Base-by-base conservation (phyloP, 106 monocot genomes). In the Acorus calamus region DNA sequence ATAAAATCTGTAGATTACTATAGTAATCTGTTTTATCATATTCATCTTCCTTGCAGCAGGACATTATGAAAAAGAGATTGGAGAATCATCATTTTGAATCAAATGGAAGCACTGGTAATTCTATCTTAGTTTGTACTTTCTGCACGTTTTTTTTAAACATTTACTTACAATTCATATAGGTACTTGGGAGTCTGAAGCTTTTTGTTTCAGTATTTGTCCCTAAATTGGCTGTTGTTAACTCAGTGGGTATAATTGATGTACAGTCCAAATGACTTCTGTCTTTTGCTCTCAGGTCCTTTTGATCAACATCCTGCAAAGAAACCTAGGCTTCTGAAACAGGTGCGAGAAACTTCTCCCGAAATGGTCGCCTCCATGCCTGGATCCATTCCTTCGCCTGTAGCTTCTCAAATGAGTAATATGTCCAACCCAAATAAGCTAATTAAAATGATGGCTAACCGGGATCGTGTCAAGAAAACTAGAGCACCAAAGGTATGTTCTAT, bases 321-420 rank as follows among this genome's bases (percentile, higher is more conserved):
- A 57, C 81, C 81, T 46, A 99, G 88, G 74, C 63, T 81, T 14
- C 58, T 77, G 53, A 92, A 83, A 60, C 82, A 80, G 55, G 44
- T 66, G 41, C 49, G 77, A 53, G 92, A 92, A 9, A 71, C 62
- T 68, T 76, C 76, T 8, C 71, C 72, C 49, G 88, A 93, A 57
- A 73, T 59, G 47, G 47, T 76, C 60, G 57, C 66, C 10, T 74
- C 80, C 62, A 59, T 65, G 11, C 57, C 47, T 68, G 86, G 83
- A 4, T 77, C 85, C 9, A 67, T 85, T 67, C 58, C 72, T 69
- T 99, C 92, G 71, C 85, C 92, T 5, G 92, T 75, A 65, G 88
- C 98, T 78, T 99, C 92, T 55, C 98, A 99, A 59, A 88, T 81
- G 78, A 93, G 86, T 76, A 88, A 83, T 66, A 94, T 94, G 94